phyloP scores from a whole-genome alignment of 73 alveolate species.

The Stentor roeselii region DNA sequence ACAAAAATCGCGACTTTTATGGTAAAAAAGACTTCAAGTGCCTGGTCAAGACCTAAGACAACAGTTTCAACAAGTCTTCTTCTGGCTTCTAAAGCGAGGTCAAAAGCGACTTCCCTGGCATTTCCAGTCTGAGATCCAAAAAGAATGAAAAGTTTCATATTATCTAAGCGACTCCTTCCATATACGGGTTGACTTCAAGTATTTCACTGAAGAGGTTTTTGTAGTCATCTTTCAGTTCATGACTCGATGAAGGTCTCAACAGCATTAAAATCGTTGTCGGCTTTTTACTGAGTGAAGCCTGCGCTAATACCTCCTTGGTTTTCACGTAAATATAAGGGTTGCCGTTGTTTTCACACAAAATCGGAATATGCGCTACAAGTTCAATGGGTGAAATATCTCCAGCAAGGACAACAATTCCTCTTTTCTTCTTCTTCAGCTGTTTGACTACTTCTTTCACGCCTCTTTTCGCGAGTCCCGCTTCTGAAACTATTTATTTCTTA shows the following conservation, averaged over 20 bases:
- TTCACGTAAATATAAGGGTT: conserved; percentile 27
- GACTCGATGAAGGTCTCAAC: conserved; percentile 3
- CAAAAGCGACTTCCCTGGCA: conserved; percentile 53
- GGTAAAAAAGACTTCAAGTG: conserved; percentile 24
- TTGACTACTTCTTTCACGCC: conserved; percentile 81
- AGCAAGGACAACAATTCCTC: conserved; percentile 40
- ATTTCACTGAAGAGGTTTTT: not conserved
- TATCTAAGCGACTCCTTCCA: not conserved
- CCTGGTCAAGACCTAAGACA: conserved; percentile 32
- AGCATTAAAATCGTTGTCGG: conserved; percentile 26
- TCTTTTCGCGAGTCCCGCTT: conserved; percentile 48
- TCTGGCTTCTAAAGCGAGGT: conserved; percentile 52
- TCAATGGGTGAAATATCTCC: conserved; percentile 30
- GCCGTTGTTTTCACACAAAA: conserved; percentile 26
- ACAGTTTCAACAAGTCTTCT: conserved; percentile 37
- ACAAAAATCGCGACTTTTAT: conserved; percentile 63
- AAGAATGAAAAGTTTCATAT: conserved; percentile 37
- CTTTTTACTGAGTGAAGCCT: conserved; percentile 25
- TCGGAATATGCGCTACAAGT: conserved; percentile 30
- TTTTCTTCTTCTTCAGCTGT: conserved; percentile 54
- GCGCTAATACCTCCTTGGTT: conserved; percentile 15
- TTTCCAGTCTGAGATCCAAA: conserved; percentile 62
- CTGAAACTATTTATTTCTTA: conserved; percentile 47
- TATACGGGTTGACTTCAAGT: conserved; percentile 13
- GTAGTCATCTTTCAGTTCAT: conserved; percentile 24